Evolutionary conservation across 768 basidiomycete species (phyloP).

Genomic region (Trametes maxima): DNA sequence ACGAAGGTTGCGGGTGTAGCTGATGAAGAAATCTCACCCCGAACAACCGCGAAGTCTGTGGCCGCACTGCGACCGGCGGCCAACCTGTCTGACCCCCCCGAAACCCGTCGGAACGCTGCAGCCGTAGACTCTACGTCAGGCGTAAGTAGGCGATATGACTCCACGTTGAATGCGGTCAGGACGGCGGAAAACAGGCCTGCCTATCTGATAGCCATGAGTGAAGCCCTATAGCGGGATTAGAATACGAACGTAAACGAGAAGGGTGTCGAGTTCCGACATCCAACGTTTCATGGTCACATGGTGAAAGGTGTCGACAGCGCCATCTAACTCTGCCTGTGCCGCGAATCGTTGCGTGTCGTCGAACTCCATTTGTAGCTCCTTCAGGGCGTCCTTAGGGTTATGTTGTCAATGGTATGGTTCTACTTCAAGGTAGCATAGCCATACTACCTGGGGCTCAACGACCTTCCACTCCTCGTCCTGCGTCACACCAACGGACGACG

Average conservation of each 20-base stretch:
- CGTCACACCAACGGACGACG: not conserved
- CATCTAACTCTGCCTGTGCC: not conserved
- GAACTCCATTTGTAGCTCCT: not conserved
- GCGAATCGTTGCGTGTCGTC: not conserved
- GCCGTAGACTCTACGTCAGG: not conserved
- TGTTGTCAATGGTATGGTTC: not conserved
- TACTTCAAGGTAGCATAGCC: not conserved
- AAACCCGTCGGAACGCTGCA: slow-evolving; percentile 10
- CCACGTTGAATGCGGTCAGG: slow-evolving; percentile 27
- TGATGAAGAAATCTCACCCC: not conserved
- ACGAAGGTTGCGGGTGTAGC: not conserved
- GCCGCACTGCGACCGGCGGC: not conserved
- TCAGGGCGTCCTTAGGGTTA: not conserved
- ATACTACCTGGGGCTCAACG: not conserved
- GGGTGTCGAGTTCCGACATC: not conserved
- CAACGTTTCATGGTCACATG: not conserved
- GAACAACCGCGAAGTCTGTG: not conserved
- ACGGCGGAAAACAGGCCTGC: slow-evolving; percentile 33
- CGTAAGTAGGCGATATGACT: slow-evolving; percentile 21
- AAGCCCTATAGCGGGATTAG: not conserved
- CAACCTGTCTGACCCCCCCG: not conserved
- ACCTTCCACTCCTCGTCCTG: not conserved
- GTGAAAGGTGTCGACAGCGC: not conserved
- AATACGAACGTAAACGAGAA: not conserved
- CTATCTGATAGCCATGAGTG: slow-evolving; percentile 1